Evolutionary conservation across 192 early-diverging fungal genomes (phyloP).

Genomic region (Umbelopsis sp.): DNA sequence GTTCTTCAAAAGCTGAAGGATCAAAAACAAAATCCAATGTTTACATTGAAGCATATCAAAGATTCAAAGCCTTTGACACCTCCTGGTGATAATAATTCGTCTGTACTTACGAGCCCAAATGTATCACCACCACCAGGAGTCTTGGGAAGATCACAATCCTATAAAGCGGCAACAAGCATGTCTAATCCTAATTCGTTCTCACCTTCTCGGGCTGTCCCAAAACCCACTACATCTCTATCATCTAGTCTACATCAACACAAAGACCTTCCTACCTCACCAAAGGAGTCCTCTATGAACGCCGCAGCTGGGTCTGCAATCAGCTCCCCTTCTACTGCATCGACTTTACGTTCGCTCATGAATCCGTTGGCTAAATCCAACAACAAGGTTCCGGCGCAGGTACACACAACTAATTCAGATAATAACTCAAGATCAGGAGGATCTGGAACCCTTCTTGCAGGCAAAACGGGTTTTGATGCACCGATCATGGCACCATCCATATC

Average conservation of each 20-base stretch:
- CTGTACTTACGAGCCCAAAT: neutral
- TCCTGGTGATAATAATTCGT: neutral
- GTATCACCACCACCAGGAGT: neutral
- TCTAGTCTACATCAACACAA: constrained; percentile 14
- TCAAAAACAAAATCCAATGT: constrained; percentile 67
- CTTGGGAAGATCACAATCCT: neutral
- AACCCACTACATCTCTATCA: constrained; percentile 9
- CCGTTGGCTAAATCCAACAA: constrained; percentile 11
- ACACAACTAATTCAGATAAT: neutral
- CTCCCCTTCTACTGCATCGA: neutral
- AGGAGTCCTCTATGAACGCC: neutral
- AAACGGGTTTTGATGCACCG: constrained; percentile 28
- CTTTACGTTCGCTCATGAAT: neutral
- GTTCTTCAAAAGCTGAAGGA: constrained; percentile 76
- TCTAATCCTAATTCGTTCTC: constrained; percentile 13
- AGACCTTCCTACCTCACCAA: constrained; percentile 5
- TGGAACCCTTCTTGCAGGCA: constrained; percentile 28
- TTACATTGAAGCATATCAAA: constrained; percentile 78
- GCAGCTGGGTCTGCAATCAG: neutral
- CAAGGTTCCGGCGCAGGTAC: neutral
- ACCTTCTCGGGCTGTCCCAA: constrained; percentile 8
- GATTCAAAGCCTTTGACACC: constrained; percentile 54
- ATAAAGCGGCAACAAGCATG: constrained; percentile 10
- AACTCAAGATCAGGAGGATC: constrained; percentile 13
- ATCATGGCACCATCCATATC: constrained; percentile 37